A percentile compares a stretch with the other conserved stretches of the same genome.
phyloP scores from a whole-genome alignment of 331 rosid genomes.

The Ulmus americana region DNA sequence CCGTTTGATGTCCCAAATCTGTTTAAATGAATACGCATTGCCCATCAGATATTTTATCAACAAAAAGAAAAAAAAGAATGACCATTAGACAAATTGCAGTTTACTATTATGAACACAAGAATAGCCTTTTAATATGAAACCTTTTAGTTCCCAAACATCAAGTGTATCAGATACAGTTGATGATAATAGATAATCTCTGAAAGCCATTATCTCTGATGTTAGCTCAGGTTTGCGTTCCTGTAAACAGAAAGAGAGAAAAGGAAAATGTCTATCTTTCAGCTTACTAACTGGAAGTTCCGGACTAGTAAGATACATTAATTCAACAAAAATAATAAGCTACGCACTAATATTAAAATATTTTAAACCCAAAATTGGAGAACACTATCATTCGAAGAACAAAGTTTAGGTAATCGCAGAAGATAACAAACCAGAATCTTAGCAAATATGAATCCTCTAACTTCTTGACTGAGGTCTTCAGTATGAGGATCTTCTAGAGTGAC shows the following conservation, averaged over 20 bases:
- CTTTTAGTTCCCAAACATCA: conserved; percentile 97
- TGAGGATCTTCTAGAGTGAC: conserved; percentile 92
- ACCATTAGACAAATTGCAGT: conserved; percentile 13
- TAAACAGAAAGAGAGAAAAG: conserved; percentile 20
- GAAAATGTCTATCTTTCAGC: not conserved
- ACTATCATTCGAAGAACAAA: not conserved
- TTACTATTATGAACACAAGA: conserved; percentile 9
- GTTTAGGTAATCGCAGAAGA: conserved; percentile 23
- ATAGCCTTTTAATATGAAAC: conserved; percentile 36
- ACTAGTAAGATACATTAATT: not conserved
- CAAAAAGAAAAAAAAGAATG: too few species aligned
- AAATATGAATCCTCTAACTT: conserved; percentile 95
- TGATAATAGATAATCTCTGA: conserved; percentile 86
- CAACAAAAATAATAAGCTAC: too few species aligned
- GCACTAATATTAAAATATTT: too few species aligned
- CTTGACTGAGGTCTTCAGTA: conserved; percentile 97
- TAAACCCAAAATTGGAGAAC: not conserved
- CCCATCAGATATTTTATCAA: too few species aligned
- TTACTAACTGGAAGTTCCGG: not conserved
- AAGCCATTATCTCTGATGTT: conserved; percentile 83
- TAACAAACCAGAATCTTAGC: conserved; percentile 86
- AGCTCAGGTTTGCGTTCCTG: conserved; percentile 91
- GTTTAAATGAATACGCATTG: conserved; percentile 24
- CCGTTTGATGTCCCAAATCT: conserved; percentile 97
- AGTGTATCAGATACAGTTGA: conserved; percentile 87